phyloP scores from a whole-genome alignment of 2,329 filamentous ascomycete genomes.

The Juglanconis sp. region DNA sequence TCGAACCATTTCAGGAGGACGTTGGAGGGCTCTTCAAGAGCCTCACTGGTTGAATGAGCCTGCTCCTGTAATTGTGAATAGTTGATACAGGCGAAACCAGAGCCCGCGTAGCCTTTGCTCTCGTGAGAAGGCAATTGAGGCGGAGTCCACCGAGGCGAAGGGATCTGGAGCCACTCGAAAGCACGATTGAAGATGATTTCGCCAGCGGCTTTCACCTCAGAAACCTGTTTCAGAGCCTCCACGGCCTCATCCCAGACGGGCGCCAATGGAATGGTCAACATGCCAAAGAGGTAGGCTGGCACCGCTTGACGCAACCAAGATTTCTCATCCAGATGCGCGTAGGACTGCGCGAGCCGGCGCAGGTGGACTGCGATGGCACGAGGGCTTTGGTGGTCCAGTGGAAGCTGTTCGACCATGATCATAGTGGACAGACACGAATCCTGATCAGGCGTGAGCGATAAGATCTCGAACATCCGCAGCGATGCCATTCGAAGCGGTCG shows the following conservation, averaged over 20 bases:
- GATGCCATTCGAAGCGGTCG: constrained; percentile 71
- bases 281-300: constrained; percentile 80
- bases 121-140: constrained; percentile 32
- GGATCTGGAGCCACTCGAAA: constrained; percentile 71
- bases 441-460: constrained; percentile 50
- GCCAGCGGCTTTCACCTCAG: constrained; percentile 68
- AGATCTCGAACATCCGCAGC: constrained; percentile 65
- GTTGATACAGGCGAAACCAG: constrained; percentile 84
- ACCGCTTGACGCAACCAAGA: constrained; percentile 70
- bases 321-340: constrained; percentile 55
- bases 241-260: constrained; percentile 85
- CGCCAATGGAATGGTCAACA: constrained; percentile 80
- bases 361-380: constrained; percentile 81
- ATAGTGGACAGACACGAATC: constrained; percentile 59
- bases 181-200: constrained; percentile 67
- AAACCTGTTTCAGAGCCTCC: constrained; percentile 71
- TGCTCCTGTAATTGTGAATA: constrained; percentile 56
- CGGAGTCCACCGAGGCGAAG: constrained; percentile 53
- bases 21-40: constrained; percentile 51
- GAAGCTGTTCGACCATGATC: constrained; percentile 75
- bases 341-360: constrained; percentile 68
- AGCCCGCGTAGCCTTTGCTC: constrained; percentile 42
- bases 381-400: constrained; percentile 71
- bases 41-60: constrained; percentile 49
- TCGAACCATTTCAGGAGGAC: constrained; percentile 64